Evolutionary conservation across 2,329 filamentous ascomycete species (phyloP).

Genomic region (Colletotrichum spinosum): DNA sequence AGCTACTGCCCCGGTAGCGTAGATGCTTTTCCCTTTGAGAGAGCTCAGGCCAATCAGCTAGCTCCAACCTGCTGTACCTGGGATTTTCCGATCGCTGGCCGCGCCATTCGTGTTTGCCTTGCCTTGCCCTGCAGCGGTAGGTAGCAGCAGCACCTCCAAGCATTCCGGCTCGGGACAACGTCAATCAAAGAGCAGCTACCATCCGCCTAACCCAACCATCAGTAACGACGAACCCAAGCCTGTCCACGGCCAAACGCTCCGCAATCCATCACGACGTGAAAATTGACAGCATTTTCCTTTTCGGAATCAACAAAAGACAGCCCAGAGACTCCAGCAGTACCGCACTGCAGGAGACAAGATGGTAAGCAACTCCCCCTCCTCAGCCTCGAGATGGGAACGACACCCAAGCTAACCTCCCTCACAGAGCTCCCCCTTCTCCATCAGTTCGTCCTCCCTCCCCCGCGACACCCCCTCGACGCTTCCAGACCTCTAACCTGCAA

Average conservation of each 20-base stretch:
- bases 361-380: slow-evolving; percentile 34
- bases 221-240: slow-evolving; percentile 23
- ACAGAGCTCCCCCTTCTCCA: slow-evolving; percentile 92
- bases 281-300: not conserved
- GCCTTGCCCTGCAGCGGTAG: slow-evolving; percentile 39
- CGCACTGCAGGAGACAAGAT: slow-evolving; percentile 40
- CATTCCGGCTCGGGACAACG: slow-evolving; percentile 42
- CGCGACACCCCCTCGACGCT: slow-evolving; percentile 20
- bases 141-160: slow-evolving; percentile 37
- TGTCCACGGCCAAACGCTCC: slow-evolving; percentile 15
- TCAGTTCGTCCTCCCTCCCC: slow-evolving; percentile 73
- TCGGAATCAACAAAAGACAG: slow-evolving; percentile 9
- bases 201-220: slow-evolving; percentile 34
- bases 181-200: slow-evolving; percentile 36
- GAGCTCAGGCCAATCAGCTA: slow-evolving; percentile 40
- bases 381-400: slow-evolving; percentile 41
- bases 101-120: slow-evolving; percentile 59
- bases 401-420: slow-evolving; percentile 46
- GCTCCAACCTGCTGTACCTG: slow-evolving; percentile 32
- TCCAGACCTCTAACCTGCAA: slow-evolving; percentile 37
- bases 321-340: slow-evolving; percentile 7
- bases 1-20: slow-evolving; percentile 7
- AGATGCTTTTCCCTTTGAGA: slow-evolving; percentile 5
- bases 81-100: slow-evolving; percentile 42
- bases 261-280: slow-evolving; percentile 20